Evolutionary conservation across 1,284 basidiomycete species (phyloP).

Genomic region (Irpex sp.): DNA sequence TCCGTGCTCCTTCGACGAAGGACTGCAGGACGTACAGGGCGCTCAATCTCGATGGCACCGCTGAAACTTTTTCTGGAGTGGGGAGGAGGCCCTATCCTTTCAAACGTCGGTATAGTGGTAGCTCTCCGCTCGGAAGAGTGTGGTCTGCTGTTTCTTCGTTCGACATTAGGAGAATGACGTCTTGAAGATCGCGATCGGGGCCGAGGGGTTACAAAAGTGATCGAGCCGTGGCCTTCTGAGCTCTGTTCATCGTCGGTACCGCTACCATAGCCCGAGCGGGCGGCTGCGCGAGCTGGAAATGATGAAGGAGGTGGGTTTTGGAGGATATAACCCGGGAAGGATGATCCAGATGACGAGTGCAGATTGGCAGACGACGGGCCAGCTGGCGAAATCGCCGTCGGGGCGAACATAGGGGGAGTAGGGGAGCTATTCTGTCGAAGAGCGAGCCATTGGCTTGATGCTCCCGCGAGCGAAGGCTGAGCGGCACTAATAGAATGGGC

Average conservation of each 20-base stretch:
- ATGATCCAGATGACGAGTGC: background rate
- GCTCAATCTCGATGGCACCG: background rate
- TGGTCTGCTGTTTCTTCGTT: background rate
- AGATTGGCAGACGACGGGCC: background rate
- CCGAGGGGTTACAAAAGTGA: background rate
- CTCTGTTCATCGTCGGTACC: background rate
- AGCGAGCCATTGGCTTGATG: conserved; percentile 13
- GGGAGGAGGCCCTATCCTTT: background rate
- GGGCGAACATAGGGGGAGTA: conserved; percentile 12
- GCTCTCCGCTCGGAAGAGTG: background rate
- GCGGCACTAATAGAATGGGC: background rate
- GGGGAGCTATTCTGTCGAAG: conserved; percentile 8
- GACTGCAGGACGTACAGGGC: background rate
- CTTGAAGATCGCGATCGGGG: background rate
- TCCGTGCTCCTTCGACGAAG: background rate
- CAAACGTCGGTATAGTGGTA: background rate
- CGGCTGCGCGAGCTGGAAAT: background rate
- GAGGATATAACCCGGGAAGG: background rate
- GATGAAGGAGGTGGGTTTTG: background rate
- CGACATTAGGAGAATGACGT: background rate
- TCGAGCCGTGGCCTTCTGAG: background rate
- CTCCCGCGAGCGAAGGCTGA: background rate
- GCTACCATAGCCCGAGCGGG: background rate
- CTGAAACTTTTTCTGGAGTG: background rate
- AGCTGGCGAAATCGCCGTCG: conserved; percentile 8